Conservation (phyloP, 2,329 filamentous ascomycete genomes). For the Exophiala oligosperma region DNA sequence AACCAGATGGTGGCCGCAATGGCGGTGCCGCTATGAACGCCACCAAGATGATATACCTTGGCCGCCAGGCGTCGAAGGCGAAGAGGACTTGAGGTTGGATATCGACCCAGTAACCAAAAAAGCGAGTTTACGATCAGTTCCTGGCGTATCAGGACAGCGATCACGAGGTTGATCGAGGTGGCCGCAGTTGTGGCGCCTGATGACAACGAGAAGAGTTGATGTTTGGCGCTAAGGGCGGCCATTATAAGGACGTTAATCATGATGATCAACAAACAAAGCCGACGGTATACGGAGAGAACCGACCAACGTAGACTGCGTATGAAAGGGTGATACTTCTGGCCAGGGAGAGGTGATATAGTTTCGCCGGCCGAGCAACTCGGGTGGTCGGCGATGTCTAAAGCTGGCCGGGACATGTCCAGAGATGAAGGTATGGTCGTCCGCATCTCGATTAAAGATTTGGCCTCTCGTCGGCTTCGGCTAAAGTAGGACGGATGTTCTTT, state of each 20-base stretch:
- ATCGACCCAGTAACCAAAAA: slow-evolving; percentile 47
- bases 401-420: background rate
- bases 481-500: background rate
- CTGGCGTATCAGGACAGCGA: slow-evolving; percentile 51
- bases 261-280: slow-evolving; percentile 44
- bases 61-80: slow-evolving; percentile 46
- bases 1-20: slow-evolving; percentile 52
- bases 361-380: background rate
- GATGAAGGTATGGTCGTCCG: background rate
- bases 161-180: slow-evolving; percentile 47
- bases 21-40: slow-evolving; percentile 33
- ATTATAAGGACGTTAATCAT: slow-evolving; percentile 40
- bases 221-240: slow-evolving; percentile 37
- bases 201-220: slow-evolving; percentile 35
- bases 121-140: slow-evolving; percentile 55
- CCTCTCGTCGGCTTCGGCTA: too few relatives aligned
- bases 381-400: background rate
- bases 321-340: slow-evolving; percentile 28
- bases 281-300: slow-evolving; percentile 42
- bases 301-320: slow-evolving; percentile 39
- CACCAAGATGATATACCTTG: slow-evolving; percentile 57
- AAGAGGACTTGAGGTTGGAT: slow-evolving; percentile 47
- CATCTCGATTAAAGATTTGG: background rate
- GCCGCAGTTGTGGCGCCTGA: slow-evolving; percentile 41
- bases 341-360: slow-evolving; percentile 19